phyloP scores from a whole-genome alignment of 306 rosid species.

The Acmispon strigosus region DNA sequence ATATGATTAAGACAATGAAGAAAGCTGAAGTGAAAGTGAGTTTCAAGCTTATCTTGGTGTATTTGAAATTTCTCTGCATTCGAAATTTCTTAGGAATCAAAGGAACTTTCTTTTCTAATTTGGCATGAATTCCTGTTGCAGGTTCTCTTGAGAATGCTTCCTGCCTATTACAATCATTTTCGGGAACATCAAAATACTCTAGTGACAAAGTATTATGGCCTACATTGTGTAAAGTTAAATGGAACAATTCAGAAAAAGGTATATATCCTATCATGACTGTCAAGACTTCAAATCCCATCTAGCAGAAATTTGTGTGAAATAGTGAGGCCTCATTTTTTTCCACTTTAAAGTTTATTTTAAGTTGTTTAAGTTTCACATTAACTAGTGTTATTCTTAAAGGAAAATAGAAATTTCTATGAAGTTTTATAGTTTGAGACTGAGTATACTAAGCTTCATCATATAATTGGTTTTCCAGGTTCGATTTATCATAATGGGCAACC shows the following conservation, averaged over 20 bases:
- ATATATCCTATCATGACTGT: neutral
- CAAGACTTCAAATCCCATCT: neutral
- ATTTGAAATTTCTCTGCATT: neutral
- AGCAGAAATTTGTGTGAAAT: neutral
- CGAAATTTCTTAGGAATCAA: neutral
- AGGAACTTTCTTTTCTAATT: neutral
- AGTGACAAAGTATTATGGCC: slow-evolving; percentile 78
- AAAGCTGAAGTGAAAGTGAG: slow-evolving; percentile 93
- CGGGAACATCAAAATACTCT: slow-evolving; percentile 61
- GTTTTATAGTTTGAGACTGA: neutral
- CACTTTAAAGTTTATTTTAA: neutral
- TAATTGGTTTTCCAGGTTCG: slow-evolving; percentile 53
- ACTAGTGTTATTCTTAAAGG: neutral
- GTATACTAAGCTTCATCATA: neutral
- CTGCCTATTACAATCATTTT: slow-evolving; percentile 79
- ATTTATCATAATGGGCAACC: slow-evolving; percentile 92
- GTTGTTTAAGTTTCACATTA: neutral
- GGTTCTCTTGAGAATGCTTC: slow-evolving; percentile 81
- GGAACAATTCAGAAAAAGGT: slow-evolving; percentile 87
- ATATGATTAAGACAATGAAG: slow-evolving; percentile 91
- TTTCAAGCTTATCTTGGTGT: neutral
- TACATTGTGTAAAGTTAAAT: slow-evolving; percentile 81
- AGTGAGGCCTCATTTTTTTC: neutral
- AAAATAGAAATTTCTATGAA: neutral
- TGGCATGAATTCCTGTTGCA: slow-evolving; percentile 15